Conservation (phyloP, 768 basidiomycete genomes). For the Glaciozyma martinii region DNA sequence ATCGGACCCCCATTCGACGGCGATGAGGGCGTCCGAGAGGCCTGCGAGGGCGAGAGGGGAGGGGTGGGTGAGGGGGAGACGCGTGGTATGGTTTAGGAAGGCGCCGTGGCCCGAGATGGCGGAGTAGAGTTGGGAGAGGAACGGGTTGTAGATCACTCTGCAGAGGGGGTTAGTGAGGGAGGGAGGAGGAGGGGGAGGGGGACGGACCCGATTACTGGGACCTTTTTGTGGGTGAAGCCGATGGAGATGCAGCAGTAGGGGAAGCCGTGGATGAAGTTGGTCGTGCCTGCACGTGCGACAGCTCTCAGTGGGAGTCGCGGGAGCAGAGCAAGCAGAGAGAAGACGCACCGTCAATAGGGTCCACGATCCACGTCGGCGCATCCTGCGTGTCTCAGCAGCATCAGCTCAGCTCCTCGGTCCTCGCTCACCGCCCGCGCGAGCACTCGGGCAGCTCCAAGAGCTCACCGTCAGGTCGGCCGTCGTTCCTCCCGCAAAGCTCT, state of each 20-base stretch:
- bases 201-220: constrained; percentile 60
- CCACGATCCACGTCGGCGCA: constrained; percentile 88
- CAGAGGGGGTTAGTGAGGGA: neutral
- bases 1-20: constrained; percentile 68
- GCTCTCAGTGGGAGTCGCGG: neutral
- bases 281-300: constrained; percentile 50
- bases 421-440: too few relatives aligned
- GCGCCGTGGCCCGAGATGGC: constrained; percentile 73
- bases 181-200: neutral
- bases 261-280: constrained; percentile 78
- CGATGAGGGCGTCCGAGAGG: constrained; percentile 63
- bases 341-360: constrained; percentile 61
- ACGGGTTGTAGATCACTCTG: constrained; percentile 80
- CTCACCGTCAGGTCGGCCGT: constrained; percentile 42
- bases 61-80: constrained; percentile 53
- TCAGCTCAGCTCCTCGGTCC: neutral
- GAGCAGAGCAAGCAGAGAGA: neutral
- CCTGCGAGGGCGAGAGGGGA: constrained; percentile 54
- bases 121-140: constrained; percentile 76
- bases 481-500: constrained; percentile 71
- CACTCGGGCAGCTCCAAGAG: neutral
- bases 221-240: constrained; percentile 71
- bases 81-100: constrained; percentile 51
- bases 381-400: constrained; percentile 45
- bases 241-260: constrained; percentile 85